Percentiles rank a stretch among this genome's conserved stretches.
Evolutionary conservation across 2,329 filamentous ascomycete species (phyloP).

Genomic region (Grosmannia huntii): DNA sequence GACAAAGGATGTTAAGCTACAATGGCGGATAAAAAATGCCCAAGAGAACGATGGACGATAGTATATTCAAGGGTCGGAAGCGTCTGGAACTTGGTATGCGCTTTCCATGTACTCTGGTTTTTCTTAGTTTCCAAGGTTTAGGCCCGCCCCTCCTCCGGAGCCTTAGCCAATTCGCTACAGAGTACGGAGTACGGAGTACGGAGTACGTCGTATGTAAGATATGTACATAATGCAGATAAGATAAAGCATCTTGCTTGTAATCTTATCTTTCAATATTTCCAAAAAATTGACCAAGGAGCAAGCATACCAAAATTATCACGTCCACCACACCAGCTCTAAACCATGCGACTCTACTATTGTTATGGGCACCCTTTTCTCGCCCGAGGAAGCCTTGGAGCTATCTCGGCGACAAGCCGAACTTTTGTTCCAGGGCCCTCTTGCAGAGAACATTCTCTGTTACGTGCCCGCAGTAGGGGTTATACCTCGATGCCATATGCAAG

Average conservation of each 20-base stretch:
- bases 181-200: no score
- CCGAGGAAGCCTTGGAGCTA: background rate
- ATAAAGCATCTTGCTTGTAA: background rate
- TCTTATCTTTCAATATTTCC: background rate
- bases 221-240: background rate
- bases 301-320: background rate
- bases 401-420: background rate
- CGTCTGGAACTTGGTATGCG: background rate
- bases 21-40: background rate
- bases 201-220: no score
- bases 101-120: background rate
- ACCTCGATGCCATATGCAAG: background rate
- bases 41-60: background rate
- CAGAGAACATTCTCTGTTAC: background rate
- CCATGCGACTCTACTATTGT: background rate
- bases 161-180: background rate
- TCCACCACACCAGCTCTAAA: background rate
- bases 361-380: background rate
- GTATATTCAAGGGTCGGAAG: background rate
- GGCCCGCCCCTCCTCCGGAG: background rate
- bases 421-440: background rate
- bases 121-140: background rate
- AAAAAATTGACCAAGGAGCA: background rate
- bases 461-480: background rate
- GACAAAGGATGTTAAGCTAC: background rate